Evolutionary conservation across 2,329 filamentous ascomycete genomes (phyloP), one percentile per base, ranked within the genome.

Genomic region (Fusarium citri): DNA sequence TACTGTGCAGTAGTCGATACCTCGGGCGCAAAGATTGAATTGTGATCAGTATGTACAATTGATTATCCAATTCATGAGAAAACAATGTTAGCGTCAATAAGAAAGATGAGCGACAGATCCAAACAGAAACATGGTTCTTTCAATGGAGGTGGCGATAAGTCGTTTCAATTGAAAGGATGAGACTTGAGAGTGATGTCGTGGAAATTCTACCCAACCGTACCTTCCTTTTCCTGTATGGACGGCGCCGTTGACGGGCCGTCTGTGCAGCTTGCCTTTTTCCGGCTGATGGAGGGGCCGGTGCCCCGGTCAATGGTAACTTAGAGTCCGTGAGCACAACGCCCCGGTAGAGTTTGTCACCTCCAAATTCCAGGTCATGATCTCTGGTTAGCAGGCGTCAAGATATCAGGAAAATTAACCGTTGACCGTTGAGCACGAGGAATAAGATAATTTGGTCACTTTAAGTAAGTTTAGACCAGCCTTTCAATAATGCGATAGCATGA

Each of bases 201-300:
- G 48, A 66, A 48, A 65, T 55, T 55, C 30, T 53, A 26, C 18
- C 18, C 34, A 37, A 26, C n/a, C 42, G 49, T 37, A 53, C 49
- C 23, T 53, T 53, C 49, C 49, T 37, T 53, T 51, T 53, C 23
- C 49, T 42, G 49, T 53, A 53, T 20, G 30, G 15, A 42, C 48
- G 62, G 63, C 30, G 41, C 55, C 50, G 60, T 66, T 55, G 40
- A 62, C 55, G 55, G 61, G 53, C 55, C 55, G 43, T 60, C 48
- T 45, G 50, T 61, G n/a, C 50, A 62, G 51, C 58, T 68, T 66
- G 40, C 40, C 58, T 66, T 57, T 59, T 69, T 69, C 57, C 57
- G 65, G 55, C 30, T 65, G 61, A 69, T 65, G 50, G 69, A 72
- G 68, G 65, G 65, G 65, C 69, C 55, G 54, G 28, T 26, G 60